phyloP scores from a whole-genome alignment of 83 land plant species.

The Thuja plicata region DNA sequence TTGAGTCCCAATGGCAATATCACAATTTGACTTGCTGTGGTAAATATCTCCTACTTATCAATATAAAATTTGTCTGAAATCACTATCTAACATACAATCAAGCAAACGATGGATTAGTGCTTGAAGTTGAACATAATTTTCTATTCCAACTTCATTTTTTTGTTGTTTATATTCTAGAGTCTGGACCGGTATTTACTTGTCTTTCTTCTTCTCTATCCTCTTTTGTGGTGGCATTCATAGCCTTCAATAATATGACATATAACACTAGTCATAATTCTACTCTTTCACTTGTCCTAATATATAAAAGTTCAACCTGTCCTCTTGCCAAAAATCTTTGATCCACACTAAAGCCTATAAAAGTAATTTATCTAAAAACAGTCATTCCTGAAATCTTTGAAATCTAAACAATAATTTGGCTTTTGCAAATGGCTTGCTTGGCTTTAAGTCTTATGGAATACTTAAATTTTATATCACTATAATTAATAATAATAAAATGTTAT shows the following conservation, averaged over 20 bases:
- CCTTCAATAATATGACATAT: neutral
- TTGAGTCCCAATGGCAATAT: too few relatives aligned
- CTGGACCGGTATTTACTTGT: neutral
- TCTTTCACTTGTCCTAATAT: neutral
- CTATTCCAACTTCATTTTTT: neutral
- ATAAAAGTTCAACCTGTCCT: neutral
- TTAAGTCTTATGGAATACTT: neutral
- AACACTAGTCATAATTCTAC: neutral
- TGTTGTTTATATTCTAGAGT: neutral
- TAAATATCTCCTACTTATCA: too few relatives aligned
- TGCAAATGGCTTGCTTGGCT: neutral
- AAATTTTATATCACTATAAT: neutral
- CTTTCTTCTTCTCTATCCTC: neutral
- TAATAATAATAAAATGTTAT: neutral
- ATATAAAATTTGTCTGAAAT: neutral
- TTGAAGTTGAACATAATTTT: neutral
- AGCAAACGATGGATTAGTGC: neutral
- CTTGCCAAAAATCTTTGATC: neutral
- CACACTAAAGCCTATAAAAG: neutral
- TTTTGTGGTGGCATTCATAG: neutral
- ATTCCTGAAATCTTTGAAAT: neutral
- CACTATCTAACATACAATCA: neutral
- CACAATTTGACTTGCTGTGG: too few relatives aligned
- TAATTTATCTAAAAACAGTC: neutral
- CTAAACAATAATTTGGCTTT: neutral